Conservation (phyloP, 164 flowering plant species). For the Magnolia sinica region DNA sequence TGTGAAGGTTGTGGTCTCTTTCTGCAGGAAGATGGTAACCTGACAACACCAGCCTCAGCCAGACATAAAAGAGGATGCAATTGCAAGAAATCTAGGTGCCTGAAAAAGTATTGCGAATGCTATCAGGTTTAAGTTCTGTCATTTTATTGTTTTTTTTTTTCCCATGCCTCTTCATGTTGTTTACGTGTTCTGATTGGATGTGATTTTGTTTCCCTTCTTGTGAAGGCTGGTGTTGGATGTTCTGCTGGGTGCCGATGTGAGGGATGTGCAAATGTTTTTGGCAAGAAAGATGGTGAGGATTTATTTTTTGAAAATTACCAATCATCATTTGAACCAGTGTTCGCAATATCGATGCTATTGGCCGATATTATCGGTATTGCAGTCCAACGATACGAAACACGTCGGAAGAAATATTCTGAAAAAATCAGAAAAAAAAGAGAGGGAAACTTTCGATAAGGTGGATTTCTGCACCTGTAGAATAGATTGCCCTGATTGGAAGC, state of each 20-base stretch:
- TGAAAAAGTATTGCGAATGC: constrained; percentile 86
- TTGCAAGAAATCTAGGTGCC: constrained; percentile 85
- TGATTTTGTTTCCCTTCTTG: neutral
- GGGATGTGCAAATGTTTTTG: constrained; percentile 40
- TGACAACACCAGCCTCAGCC: constrained; percentile 54
- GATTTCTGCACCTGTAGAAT: no score
- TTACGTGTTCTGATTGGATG: constrained; percentile 10
- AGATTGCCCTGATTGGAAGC: no score
- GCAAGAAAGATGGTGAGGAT: constrained; percentile 56
- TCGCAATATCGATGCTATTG: no score
- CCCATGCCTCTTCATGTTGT: neutral
- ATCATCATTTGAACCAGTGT: neutral
- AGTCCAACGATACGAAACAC: no score
- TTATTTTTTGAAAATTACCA: neutral
- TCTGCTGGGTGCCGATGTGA: constrained; percentile 41
- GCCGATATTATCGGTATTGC: no score
- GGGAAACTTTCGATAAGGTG: no score
- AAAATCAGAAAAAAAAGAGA: no score
- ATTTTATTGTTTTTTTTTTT: neutral
- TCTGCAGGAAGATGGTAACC: constrained; percentile 43
- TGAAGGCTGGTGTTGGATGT: constrained; percentile 70
- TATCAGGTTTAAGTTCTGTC: constrained; percentile 50
- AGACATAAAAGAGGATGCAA: constrained; percentile 87
- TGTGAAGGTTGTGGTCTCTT: neutral
- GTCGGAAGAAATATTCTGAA: no score